phyloP scores from a whole-genome alignment of 306 rosid species.

The Lablab purpureus region DNA sequence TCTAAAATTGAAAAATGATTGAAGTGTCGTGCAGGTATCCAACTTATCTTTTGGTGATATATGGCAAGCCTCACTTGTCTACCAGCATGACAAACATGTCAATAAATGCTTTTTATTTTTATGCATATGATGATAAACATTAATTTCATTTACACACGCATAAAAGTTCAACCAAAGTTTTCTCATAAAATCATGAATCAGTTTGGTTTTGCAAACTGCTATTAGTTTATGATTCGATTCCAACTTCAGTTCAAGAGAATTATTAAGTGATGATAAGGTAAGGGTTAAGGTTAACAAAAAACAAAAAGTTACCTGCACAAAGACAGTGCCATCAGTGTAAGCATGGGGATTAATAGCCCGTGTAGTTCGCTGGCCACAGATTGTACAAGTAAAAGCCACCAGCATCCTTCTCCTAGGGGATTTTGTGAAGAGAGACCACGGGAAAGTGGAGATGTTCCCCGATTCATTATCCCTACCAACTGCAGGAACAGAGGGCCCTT shows the following conservation, averaged over 20 bases:
- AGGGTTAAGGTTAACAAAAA: background rate
- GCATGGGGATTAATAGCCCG: conserved; percentile 98
- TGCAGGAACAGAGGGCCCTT: conserved; percentile 89
- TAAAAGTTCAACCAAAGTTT: background rate
- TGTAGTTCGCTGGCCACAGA: conserved; percentile 94
- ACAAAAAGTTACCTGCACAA: conserved; percentile 76
- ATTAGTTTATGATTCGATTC: background rate
- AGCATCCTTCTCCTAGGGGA: conserved; percentile 96
- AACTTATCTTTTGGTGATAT: background rate
- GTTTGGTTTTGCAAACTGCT: background rate
- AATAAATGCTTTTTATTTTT: background rate
- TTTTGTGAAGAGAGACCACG: conserved; percentile 97
- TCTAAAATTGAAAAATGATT: conserved; percentile 1
- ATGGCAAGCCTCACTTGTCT: background rate
- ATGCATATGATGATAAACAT: background rate
- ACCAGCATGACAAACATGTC: background rate
- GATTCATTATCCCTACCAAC: conserved; percentile 56
- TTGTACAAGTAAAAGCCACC: conserved; percentile 92
- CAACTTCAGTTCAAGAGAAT: background rate
- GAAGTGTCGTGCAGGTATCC: background rate
- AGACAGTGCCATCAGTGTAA: conserved; percentile 96
- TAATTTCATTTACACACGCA: background rate
- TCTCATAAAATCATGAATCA: background rate
- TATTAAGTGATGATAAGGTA: background rate
- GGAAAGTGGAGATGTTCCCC: conserved; percentile 87